Evolutionary conservation across 495 filamentous ascomycete genomes (phyloP).

Genomic region (Hypoxylon fragiforme): DNA sequence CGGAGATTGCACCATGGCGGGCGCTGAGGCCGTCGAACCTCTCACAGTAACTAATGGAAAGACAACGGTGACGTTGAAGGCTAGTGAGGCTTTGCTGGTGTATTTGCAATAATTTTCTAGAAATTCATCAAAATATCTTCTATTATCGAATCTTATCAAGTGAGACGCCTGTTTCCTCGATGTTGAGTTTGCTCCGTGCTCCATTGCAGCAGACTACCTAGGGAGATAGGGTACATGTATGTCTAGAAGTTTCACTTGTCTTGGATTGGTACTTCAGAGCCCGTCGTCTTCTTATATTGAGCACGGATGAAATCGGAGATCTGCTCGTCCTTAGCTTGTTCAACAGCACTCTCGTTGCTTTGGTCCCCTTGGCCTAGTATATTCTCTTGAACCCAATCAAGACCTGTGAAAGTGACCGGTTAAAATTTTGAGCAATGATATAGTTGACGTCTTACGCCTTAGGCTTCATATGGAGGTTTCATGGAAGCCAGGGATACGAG

Average conservation of each 20-base stretch:
- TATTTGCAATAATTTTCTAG: conserved; percentile 45
- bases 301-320: conserved; percentile 65
- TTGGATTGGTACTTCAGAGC: conserved; percentile 64
- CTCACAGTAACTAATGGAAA: conserved; percentile 44
- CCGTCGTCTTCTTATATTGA: conserved; percentile 63
- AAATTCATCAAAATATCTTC: no score
- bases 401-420: conserved; percentile 45
- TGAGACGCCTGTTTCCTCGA: no score
- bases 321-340: conserved; percentile 75
- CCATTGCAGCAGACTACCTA: no score
- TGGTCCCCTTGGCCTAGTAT: conserved; percentile 66
- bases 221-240: no score
- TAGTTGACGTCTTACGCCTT: no score
- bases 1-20: conserved; percentile 53
- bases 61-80: conserved; percentile 52
- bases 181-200: no score
- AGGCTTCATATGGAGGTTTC: no score
- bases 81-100: conserved; percentile 59
- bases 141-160: no score
- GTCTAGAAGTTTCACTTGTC: conserved; percentile 55
- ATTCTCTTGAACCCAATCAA: conserved; percentile 70
- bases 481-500: no score
- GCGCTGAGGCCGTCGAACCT: conserved; percentile 49
- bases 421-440: conserved; percentile 18
- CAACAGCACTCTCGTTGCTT: conserved; percentile 68